Percentiles rank a stretch among this genome's conserved stretches.
Evolutionary conservation across 768 basidiomycete species (phyloP).

Genomic region (Boletus sp.): DNA sequence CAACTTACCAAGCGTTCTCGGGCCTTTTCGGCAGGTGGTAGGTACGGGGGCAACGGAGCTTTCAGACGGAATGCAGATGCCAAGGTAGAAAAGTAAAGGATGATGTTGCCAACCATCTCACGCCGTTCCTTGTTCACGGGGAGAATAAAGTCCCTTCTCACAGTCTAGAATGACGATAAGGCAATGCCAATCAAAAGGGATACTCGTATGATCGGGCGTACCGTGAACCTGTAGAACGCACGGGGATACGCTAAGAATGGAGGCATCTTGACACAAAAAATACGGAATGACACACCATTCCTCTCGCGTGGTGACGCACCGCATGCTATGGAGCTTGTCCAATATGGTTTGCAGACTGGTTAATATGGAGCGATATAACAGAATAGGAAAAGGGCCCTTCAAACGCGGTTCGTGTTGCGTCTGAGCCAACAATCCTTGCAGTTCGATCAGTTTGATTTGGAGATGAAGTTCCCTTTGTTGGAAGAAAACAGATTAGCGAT

Average conservation of each 20-base stretch:
- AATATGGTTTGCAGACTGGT: conserved; percentile 81
- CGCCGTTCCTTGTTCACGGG: conserved; percentile 87
- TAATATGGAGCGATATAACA: conserved; percentile 78
- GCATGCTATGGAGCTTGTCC: conserved; percentile 91
- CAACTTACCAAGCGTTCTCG: conserved; percentile 67
- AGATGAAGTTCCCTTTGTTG: conserved; percentile 84
- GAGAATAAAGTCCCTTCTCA: conserved; percentile 82
- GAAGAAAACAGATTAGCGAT: conserved; percentile 5
- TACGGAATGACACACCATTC: conserved; percentile 64
- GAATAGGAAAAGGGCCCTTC: conserved; percentile 92
- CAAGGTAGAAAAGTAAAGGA: conserved; percentile 81
- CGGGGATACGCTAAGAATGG: conserved; percentile 6
- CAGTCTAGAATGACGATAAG: conserved; percentile 46
- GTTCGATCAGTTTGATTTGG: conserved; percentile 83
- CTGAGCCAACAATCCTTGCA: conserved; percentile 82
- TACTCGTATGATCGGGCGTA: conserved; percentile 30
- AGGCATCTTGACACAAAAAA: background rate
- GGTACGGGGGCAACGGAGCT: conserved; percentile 91
- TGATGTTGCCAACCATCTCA: conserved; percentile 94
- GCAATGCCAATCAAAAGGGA: background rate
- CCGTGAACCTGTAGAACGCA: conserved; percentile 59
- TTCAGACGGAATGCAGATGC: conserved; percentile 80
- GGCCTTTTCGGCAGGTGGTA: conserved; percentile 88
- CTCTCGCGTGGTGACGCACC: conserved; percentile 93
- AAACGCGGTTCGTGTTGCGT: conserved; percentile 91